Evolutionary conservation across 1,139 yeast species (phyloP).

Genomic region (Kodamaea plutei): DNA sequence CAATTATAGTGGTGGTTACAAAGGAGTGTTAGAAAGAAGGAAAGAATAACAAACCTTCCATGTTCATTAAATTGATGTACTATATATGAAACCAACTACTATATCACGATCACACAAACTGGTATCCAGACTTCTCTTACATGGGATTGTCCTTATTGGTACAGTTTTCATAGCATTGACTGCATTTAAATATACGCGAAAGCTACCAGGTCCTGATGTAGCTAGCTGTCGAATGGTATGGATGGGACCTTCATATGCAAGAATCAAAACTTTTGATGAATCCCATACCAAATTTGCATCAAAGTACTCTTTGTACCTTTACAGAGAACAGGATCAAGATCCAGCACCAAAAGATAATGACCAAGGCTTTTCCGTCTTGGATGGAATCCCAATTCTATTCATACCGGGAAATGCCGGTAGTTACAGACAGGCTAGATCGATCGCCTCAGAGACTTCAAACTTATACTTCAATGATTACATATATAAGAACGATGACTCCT

Average conservation of each 20-base stretch:
- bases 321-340: conserved; percentile 75
- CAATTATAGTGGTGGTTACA: no score
- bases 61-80: no score
- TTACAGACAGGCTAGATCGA: conserved; percentile 80
- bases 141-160: conserved; percentile 8
- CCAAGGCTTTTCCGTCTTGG: conserved; percentile 28
- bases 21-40: no score
- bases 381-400: conserved; percentile 84
- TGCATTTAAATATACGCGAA: conserved; percentile 18
- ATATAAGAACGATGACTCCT: conserved; percentile 11
- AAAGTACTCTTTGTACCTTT: conserved; percentile 76
- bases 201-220: conserved; percentile 29
- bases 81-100: no score
- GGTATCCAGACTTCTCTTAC: conserved; percentile 7
- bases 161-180: conserved; percentile 10
- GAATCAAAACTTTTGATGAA: conserved; percentile 66
- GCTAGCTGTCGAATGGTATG: conserved; percentile 53
- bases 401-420: conserved; percentile 99
- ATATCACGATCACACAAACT: conserved; percentile 1
- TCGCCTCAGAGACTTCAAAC: conserved; percentile 75
- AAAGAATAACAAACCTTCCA: no score
- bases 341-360: conserved; percentile 41
- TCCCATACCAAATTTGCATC: conserved; percentile 69
- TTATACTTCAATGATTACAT: conserved; percentile 37
- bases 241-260: conserved; percentile 78